These are phyloP conservation scores for Eucalyptus paniculata DNA, from an alignment of 345 rosid species.

Conservation along the genomic window DNA sequence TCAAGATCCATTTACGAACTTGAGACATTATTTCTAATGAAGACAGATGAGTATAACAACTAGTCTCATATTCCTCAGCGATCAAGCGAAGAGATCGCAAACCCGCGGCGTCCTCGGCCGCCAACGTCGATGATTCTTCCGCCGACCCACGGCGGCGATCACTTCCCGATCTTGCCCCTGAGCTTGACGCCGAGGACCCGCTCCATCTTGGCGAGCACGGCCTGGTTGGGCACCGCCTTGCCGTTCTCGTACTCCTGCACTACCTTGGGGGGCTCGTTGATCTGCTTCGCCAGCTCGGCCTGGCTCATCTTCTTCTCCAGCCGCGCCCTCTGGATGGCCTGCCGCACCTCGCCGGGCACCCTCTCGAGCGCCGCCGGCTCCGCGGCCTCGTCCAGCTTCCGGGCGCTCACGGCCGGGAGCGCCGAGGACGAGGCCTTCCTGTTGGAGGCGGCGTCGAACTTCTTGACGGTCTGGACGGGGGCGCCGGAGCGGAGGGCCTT, in stretches of 20 bases:
- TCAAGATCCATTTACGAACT: neutral
- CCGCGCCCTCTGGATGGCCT: slow-evolving; percentile 53
- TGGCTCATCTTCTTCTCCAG: slow-evolving; percentile 79
- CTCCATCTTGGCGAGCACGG: slow-evolving; percentile 74
- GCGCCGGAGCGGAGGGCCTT: slow-evolving; percentile 50
- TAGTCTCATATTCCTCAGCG: neutral
- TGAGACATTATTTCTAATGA: neutral
- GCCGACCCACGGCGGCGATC: neutral
- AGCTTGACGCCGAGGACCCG: slow-evolving; percentile 66
- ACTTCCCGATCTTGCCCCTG: slow-evolving; percentile 44
- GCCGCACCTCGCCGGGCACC: slow-evolving; percentile 55
- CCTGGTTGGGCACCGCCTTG: slow-evolving; percentile 70
- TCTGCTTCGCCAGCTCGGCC: slow-evolving; percentile 61
- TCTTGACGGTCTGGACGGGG: slow-evolving; percentile 50
- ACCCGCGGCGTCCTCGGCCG: neutral
- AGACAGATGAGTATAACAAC: neutral
- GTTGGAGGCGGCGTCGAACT: slow-evolving; percentile 60
- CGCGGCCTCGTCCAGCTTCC: slow-evolving; percentile 54
- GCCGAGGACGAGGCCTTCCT: slow-evolving; percentile 33
- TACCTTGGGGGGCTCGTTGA: slow-evolving; percentile 64
- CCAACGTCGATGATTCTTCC: neutral
- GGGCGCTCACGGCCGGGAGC: slow-evolving; percentile 23
- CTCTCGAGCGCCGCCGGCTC: slow-evolving; percentile 53
- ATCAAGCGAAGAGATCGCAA: neutral
- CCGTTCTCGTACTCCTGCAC: slow-evolving; percentile 90